These are phyloP conservation scores for Epichloe brachyelytri DNA, from an alignment of 2,329 filamentous ascomycete genomes.

Conservation along the genomic window DNA sequence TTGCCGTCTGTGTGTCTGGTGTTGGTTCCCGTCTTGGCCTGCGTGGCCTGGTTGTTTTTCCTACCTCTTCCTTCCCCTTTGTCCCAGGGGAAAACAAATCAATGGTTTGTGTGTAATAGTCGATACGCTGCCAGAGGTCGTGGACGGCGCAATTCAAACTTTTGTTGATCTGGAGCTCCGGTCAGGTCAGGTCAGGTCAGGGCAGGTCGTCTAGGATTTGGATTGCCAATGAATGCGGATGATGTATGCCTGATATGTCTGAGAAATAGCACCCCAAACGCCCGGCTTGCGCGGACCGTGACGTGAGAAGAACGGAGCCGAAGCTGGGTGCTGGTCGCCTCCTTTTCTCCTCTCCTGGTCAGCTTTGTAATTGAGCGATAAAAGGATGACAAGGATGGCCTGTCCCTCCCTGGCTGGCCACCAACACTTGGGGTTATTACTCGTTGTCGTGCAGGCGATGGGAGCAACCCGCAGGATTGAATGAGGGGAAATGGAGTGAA, in stretches of 20 bases:
- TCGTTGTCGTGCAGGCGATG: not conserved
- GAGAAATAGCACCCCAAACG: too few species aligned
- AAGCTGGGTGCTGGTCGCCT: not conserved
- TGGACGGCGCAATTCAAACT: too few species aligned
- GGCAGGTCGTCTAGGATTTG: too few species aligned
- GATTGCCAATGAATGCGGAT: too few species aligned
- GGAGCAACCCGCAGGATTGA: not conserved
- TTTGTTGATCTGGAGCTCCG: too few species aligned
- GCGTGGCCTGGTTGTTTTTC: not conserved
- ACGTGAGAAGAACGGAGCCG: not conserved
- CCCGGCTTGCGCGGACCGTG: not conserved
- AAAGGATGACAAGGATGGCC: not conserved
- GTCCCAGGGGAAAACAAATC: not conserved
- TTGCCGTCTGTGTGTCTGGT: not conserved
- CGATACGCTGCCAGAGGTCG: too few species aligned
- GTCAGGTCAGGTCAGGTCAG: too few species aligned
- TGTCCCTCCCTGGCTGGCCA: not conserved
- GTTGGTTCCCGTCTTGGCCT: not conserved
- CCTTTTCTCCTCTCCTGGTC: not conserved
- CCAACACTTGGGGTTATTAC: not conserved
- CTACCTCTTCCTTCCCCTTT: not conserved
- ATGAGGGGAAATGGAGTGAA: not conserved
- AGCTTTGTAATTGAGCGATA: slow-evolving; percentile 1
- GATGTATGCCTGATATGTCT: too few species aligned
- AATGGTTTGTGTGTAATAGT: too few species aligned